phyloP scores from a whole-genome alignment of 2,329 filamentous ascomycete genomes.

The Dothideomycetes sp. region DNA sequence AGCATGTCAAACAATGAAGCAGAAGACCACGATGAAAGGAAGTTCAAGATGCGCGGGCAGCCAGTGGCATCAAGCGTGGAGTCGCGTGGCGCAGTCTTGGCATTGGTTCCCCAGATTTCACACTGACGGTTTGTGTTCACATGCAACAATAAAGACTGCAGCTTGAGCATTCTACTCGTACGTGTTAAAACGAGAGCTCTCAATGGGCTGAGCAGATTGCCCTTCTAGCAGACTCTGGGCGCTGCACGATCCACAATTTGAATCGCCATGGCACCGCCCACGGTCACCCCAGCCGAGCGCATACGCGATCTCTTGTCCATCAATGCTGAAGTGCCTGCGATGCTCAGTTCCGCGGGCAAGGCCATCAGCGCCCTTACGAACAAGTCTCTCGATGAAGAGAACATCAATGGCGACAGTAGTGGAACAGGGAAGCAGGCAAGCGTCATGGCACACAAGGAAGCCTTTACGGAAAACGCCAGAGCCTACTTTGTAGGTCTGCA shows the following conservation, averaged over 20 bases:
- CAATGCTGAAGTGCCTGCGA: conserved; percentile 47
- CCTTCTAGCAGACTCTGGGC: too few species aligned
- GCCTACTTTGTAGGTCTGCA: conserved; percentile 65
- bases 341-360: conserved; percentile 49
- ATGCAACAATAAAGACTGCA: neutral
- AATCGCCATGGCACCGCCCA: conserved; percentile 16
- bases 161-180: too few species aligned
- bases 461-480: conserved; percentile 43
- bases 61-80: too few species aligned
- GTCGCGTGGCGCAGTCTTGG: too few species aligned
- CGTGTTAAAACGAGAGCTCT: too few species aligned
- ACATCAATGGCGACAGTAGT: conserved; percentile 14
- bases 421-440: conserved; percentile 35
- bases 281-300: conserved; percentile 59
- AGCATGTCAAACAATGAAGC: conserved; percentile 5
- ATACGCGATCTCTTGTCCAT: conserved; percentile 72
- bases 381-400: conserved; percentile 22
- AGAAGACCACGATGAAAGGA: neutral
- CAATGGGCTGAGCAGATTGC: conserved; percentile 13
- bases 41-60: too few species aligned
- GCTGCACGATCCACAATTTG: too few species aligned
- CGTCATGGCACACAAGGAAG: conserved; percentile 38
- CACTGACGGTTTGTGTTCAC: neutral
- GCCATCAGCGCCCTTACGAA: conserved; percentile 55
- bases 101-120: too few species aligned